Evolutionary conservation across 139 green algal species (phyloP), one percentile per base, ranked within the genome.

Genomic region (Bryopsis sp.): DNA sequence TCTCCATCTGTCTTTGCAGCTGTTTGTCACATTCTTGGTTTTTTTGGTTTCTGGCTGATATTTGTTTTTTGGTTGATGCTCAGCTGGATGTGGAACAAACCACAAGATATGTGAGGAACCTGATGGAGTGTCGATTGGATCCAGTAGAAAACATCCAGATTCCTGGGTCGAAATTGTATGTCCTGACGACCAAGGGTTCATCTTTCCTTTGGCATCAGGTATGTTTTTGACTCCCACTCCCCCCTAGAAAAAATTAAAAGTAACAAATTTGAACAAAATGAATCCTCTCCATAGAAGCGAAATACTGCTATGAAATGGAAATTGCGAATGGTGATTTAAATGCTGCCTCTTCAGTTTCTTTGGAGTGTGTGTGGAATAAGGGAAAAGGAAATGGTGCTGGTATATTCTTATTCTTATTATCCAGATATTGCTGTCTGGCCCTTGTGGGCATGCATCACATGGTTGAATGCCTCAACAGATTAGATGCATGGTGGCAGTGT

Each of bases 151-250:
- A 58, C 24, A 8, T 54, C 24, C 15, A 15, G 5, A 34, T 50
- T 4, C 38, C 38, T 69, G 26, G 28, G 6, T 19, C 3, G 7
- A 31, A 34, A 31, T 8, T 69, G 26, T 54, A 58, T 35, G 35
- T 54, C 35, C 26, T 69, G 3, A 69, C 62, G 6, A 35, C 54
- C 35, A 50, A 65, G 58, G 89, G 89, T 54, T 88, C 76, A 7
- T 87, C 87, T 2, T 95, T 95, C 78, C 78, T 95, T 46, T 95
- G 87, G 89, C 90, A 95, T 72, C 92, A 97, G 80, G 90, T 95
- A 62, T 11, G 76, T n/a, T 68, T 39, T 29, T 2, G n/a, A n/a
- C n/a, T n/a, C n/a, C n/a, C n/a, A n/a, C n/a, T n/a, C n/a, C n/a
- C n/a, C n/a, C n/a, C n/a, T n/a, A n/a, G n/a, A n/a, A n/a, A n/a